Base-by-base conservation (phyloP, 176 grass and related monocot genomes). In the Stipa capillata region DNA sequence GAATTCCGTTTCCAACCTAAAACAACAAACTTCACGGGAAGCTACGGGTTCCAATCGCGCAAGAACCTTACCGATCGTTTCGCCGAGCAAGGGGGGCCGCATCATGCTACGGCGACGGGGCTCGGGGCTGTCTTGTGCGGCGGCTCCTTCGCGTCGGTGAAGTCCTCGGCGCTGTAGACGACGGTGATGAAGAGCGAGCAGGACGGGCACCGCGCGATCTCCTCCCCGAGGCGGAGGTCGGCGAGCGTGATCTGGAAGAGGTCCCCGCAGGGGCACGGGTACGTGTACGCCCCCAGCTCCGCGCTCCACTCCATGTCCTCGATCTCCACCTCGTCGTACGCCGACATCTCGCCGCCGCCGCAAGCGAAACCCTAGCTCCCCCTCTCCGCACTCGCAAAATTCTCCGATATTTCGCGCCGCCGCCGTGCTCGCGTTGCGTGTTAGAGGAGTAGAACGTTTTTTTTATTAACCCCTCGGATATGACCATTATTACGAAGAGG, bases 301-400 rank as follows among this genome's bases (percentile, higher is more conserved):
- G 81, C 85, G 79, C 27, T 89, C 95, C 95, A 98, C 76, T 98
- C 95, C 95, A 98, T 94, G 77, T 98, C 95, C 90, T 98, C 95
- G 87, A 98, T 94, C 85, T 98, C 95, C 77, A 98, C 95, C 35
- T 98, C 95, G 80, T 98, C 95, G 92, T 98, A 98, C 83, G 95
- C 89, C 95, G 91, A 90, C 85, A 81, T 80, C 84, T 14, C 47
- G 33, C 31, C 48, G 58, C 53, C 37, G 76, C n/a, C 0, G 16
- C 5, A 41, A 74, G n/a, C 15, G 0, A 47, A 89, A 85, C 82
- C 87, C 87, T 89, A 85, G 54, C 49, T 20, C 7, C 54, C 57
- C 21, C 52, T 25, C 23, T n/a, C n/a, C n/a, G 14, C 85, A 15
- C n/a, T n/a, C n/a, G 35, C 36, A 25, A 56, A 56, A 39, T 23